These are phyloP conservation scores for Speleostelium caveatum DNA, from an alignment of 78 protist species.

Conservation along the genomic window DNA sequence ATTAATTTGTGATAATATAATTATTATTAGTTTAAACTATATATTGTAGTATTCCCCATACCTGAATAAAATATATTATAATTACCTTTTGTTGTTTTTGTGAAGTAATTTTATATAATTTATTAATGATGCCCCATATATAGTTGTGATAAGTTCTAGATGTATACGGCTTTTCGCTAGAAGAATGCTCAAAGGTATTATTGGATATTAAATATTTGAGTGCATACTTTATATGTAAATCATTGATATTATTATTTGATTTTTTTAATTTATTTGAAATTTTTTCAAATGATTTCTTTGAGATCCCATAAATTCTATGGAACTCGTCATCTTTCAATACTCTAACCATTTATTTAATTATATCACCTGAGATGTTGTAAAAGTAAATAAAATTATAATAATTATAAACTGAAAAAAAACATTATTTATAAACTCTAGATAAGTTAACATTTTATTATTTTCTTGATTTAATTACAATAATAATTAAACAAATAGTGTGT, in stretches of 20 bases:
- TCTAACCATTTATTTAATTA: no score
- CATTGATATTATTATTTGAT: no score
- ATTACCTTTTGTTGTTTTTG: not conserved
- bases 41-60: not conserved
- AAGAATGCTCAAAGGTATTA: no score
- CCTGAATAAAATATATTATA: not conserved
- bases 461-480: no score
- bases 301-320: not conserved
- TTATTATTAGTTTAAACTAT: no score
- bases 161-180: no score
- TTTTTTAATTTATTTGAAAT: no score
- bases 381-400: not conserved
- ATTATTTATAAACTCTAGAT: not conserved
- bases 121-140: not conserved
- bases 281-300: not conserved
- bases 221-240: no score
- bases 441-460: not conserved
- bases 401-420: not conserved
- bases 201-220: no score
- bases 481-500: not conserved
- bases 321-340: not conserved
- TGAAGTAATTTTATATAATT: not conserved
- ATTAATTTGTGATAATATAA: not conserved
- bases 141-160: no score
- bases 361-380: not conserved